These are phyloP conservation scores for Saccharum officinarum DNA, from an alignment of 176 grass and related monocot species.

Conservation along the genomic window DNA sequence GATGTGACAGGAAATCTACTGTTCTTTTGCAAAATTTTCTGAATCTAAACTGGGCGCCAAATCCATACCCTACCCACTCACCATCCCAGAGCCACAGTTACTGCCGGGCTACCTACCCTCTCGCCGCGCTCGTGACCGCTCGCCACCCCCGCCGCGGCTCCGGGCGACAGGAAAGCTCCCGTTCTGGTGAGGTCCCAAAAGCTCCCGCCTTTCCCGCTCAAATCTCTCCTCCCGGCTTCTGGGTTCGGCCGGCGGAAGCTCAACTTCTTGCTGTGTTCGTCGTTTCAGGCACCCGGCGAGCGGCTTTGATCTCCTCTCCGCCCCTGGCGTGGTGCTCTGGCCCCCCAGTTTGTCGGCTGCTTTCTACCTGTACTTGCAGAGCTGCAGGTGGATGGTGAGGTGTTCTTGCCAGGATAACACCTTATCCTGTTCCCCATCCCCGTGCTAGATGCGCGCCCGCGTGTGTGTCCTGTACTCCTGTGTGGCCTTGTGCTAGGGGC, in stretches of 20 bases:
- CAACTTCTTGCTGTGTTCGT: not conserved
- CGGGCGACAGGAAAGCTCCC: slow-evolving; percentile 1
- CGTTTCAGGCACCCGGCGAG: not conserved
- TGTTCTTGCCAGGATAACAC: not conserved
- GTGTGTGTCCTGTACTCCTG: not conserved
- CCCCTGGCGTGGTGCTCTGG: not conserved
- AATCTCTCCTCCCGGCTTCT: not conserved
- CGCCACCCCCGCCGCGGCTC: not conserved
- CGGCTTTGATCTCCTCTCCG: not conserved
- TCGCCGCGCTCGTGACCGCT: not conserved
- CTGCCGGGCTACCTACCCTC: not conserved
- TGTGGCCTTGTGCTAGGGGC: not conserved
- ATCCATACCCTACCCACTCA: not conserved
- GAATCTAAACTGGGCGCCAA: too few species aligned
- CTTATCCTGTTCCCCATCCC: slow-evolving; percentile 27
- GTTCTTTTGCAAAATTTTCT: too few species aligned
- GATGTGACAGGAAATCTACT: too few species aligned
- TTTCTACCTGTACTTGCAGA: slow-evolving; percentile 20
- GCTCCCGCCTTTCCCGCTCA: slow-evolving; percentile 1
- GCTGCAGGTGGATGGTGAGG: not conserved
- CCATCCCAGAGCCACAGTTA: not conserved
- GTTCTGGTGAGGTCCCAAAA: not conserved
- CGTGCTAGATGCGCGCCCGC: not conserved
- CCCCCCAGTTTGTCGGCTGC: slow-evolving; percentile 7
- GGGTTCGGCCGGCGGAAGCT: not conserved